Evolutionary conservation across 176 grass and related monocot genomes (phyloP), one percentile per base, ranked within the genome.

Genomic region (Secale cereale): DNA sequence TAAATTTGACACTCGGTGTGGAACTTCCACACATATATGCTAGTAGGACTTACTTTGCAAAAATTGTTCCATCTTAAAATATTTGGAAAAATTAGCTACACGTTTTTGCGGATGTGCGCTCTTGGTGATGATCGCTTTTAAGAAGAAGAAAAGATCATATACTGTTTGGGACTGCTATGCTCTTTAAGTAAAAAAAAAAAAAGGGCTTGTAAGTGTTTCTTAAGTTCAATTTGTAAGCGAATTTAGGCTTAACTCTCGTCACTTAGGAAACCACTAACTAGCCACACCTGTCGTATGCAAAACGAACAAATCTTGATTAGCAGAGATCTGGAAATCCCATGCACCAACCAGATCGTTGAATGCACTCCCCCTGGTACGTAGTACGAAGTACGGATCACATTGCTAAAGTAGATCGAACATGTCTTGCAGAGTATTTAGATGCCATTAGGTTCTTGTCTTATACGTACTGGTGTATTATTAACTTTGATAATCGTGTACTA

Each of bases 251-350:
- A 69, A n/a, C 66, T 69, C 52, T 7, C 54, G 15, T 29, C 20
- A 69, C 66, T n/a, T 70, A 22, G 22, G 22, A 43, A 72, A 27
- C 25, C 37, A 43, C 37, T 43, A 41, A 43, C 6, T 43, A 26
- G 22, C 2, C 37, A 27, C 69, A 43, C 6, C 69, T 7, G 4
- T 37, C 22, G 2, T 16, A 27, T 43, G 23, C 14, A 43, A 11
- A 4, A 15, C 15, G 69, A 43, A 8, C 13, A 72, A 27, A 72
- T 72, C 69, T 43, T 72, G 10, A 41, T 71, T 7, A 72, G 1
- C n/a, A 60, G 50, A 60, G 67, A 73, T 73, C 48, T 43, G 25
- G 56, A 82, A 82, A 82, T 82, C 68, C 73, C 50, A 43, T 73
- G 10, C 81, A 61, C 68, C 81, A 73, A 61, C 81, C 52, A 60